phyloP scores from a whole-genome alignment of 306 rosid genomes.

The Betula pendula region DNA sequence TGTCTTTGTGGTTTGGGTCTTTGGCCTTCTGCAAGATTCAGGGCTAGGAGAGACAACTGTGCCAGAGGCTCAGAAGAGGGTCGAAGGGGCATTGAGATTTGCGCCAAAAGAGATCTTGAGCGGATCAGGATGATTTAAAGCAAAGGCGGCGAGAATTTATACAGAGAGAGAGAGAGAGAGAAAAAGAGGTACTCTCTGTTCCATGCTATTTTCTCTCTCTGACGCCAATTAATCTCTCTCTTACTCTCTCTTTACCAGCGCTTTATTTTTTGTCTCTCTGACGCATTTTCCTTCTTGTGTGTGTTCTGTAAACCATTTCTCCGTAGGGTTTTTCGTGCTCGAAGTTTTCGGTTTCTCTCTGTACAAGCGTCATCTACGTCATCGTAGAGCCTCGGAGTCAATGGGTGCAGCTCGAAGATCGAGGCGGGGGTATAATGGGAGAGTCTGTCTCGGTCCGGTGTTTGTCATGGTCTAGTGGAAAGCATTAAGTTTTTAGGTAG shows the following conservation, averaged over 20 bases:
- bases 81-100: slow-evolving; percentile 53
- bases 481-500: slow-evolving; percentile 21
- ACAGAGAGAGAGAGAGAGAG: not conserved
- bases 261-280: not conserved
- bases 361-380: slow-evolving; percentile 45
- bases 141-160: slow-evolving; percentile 87
- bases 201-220: not conserved
- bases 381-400: slow-evolving; percentile 34
- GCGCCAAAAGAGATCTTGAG: slow-evolving; percentile 55
- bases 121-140: slow-evolving; percentile 51
- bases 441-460: slow-evolving; percentile 25
- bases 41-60: slow-evolving; percentile 36
- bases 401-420: slow-evolving; percentile 33
- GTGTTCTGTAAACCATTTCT: not conserved
- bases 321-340: not conserved
- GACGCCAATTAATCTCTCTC: slow-evolving; percentile 31
- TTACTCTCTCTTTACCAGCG: not conserved
- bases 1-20: not conserved
- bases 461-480: slow-evolving; percentile 26
- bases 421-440: slow-evolving; percentile 23
- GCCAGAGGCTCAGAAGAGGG: slow-evolving; percentile 35
- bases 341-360: not conserved
- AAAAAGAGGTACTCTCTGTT: not conserved
- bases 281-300: slow-evolving; percentile 24
- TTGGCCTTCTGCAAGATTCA: slow-evolving; percentile 27